Base-by-base conservation (phyloP, 106 monocot species). In the Phalaenopsis equestris region DNA sequence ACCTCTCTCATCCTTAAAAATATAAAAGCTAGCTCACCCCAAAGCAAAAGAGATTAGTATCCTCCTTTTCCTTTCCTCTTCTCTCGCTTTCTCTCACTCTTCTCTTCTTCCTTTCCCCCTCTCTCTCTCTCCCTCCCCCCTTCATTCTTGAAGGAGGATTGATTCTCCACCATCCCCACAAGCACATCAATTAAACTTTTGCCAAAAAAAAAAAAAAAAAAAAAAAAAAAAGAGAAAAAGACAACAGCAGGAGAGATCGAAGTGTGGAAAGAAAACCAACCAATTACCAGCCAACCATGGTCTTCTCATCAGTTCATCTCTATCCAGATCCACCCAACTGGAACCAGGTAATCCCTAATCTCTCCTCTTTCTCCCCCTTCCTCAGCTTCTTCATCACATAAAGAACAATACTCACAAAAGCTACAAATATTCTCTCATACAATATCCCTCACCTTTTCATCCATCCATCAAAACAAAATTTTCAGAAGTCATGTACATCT, bases 321-420 rank as follows among this genome's bases (percentile, higher is more conserved):
- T 91, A 86, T 84, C 81, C 83, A 80, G 88, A 88, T 91, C 91
- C 88, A 73, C 91, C 88, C 67, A 84, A 84, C 80, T 91, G 91
- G 91, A 88, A 86, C 81, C 91, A 91, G 88, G 88, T 88, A 79
- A 83, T 39, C 76, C 61, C 37, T 82, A 57, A 43, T 36, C 74
- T n/a, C 56, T 70, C 30, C 8, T 30, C 46, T 49, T 42, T 21
- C 6, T 58, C 76, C 67, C 42, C 30, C 36, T 79, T 47, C 73
- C 21, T 24, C 10, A 77, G 76, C 76, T 84, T 77, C 80, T 67
- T 77, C 46, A 75, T 75, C 19, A 75, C 19, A 18, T 37, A 75
- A 8, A 75, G 75, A 30, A 70, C 70, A 9, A 70, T 70, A 70
- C 70, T 70, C 39, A 70, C 30, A 70, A 70, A 70, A 70, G 70